Evolutionary conservation across 177 flowering plant genomes (phyloP).

Genomic region (Vitis hybrid): DNA sequence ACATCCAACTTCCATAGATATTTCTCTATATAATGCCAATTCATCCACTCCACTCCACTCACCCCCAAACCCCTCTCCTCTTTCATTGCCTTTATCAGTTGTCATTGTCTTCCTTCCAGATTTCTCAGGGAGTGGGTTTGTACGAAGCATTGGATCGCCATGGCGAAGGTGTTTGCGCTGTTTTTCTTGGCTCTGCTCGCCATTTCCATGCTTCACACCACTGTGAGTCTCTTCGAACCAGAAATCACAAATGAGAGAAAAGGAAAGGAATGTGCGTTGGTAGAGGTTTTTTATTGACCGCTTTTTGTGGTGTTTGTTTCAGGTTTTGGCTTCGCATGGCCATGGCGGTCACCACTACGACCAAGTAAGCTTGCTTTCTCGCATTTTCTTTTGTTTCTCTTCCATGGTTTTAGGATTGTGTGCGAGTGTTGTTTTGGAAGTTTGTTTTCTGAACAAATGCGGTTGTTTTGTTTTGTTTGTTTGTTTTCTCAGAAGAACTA

Average conservation of each 20-base stretch:
- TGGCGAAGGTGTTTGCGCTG: slow-evolving; percentile 44
- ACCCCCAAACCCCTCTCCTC: slow-evolving; percentile 3
- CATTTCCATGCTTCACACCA: slow-evolving; percentile 52
- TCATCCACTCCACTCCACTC: neutral
- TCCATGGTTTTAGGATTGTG: too few species aligned
- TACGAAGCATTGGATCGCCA: slow-evolving; percentile 21
- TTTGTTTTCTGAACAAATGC: neutral
- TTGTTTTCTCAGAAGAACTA: slow-evolving; percentile 20
- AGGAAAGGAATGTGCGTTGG: neutral
- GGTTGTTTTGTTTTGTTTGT: too few species aligned
- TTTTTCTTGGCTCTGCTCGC: slow-evolving; percentile 51
- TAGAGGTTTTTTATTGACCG: neutral
- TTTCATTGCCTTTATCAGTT: neutral
- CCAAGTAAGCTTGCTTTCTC: slow-evolving; percentile 14
- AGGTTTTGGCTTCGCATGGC: slow-evolving; percentile 40
- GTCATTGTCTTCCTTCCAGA: neutral
- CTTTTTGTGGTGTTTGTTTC: slow-evolving; percentile 4
- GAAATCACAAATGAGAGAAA: neutral
- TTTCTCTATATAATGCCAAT: slow-evolving; percentile 4
- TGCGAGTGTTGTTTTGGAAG: neutral
- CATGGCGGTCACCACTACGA: slow-evolving; percentile 39
- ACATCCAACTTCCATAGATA: neutral
- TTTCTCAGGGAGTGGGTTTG: slow-evolving; percentile 2
- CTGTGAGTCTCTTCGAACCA: slow-evolving; percentile 25
- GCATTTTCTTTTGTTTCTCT: neutral